Evolutionary conservation across 306 rosid genomes (phyloP).

Genomic region (Vigna angularis): DNA sequence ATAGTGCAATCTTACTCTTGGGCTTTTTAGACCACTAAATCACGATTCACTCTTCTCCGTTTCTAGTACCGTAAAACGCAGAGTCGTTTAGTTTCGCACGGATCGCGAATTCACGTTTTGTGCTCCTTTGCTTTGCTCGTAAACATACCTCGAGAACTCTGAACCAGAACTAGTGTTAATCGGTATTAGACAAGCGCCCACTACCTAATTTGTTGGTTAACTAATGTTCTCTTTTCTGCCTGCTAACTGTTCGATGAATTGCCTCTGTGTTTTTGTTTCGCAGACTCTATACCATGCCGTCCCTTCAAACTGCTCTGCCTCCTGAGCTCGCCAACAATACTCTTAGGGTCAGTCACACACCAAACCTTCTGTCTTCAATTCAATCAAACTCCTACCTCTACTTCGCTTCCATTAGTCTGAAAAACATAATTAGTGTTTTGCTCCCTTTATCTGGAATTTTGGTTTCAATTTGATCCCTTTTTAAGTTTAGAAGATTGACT

Average conservation of each 20-base stretch:
- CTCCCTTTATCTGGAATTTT: too few relatives aligned
- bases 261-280: neutral
- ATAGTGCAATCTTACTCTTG: neutral
- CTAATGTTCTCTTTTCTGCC: neutral
- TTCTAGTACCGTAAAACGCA: neutral
- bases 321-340: constrained; percentile 94
- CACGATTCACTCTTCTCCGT: neutral
- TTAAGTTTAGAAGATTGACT: too few relatives aligned
- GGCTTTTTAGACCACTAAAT: neutral
- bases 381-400: neutral
- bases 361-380: neutral
- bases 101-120: neutral
- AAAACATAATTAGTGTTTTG: too few relatives aligned
- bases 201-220: neutral
- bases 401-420: neutral
- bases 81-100: neutral
- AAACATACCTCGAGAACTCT: too few relatives aligned
- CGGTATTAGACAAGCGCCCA: neutral
- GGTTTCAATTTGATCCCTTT: too few relatives aligned
- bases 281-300: constrained; percentile 55
- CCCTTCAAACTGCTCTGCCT: constrained; percentile 93
- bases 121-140: neutral
- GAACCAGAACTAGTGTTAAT: neutral
- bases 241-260: neutral
- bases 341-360: constrained; percentile 63